Evolutionary conservation across 306 rosid genomes (phyloP).

Genomic region (Dryas drummondii): DNA sequence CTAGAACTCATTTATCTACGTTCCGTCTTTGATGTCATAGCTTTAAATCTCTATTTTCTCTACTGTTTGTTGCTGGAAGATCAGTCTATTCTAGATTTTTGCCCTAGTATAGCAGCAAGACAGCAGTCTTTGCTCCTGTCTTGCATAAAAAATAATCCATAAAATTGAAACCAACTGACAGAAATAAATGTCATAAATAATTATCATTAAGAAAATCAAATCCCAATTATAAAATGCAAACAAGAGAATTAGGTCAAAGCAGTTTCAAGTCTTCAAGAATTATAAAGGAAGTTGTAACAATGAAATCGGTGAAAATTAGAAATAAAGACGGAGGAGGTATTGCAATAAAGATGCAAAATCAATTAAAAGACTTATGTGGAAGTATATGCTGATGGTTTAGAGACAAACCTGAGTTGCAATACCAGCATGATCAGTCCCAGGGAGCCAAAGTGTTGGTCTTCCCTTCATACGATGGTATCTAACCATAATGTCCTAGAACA

Average conservation of each 20-base stretch:
- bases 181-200: background rate
- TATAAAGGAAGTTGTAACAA: conserved; percentile 13
- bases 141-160: too few relatives aligned
- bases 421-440: conserved; percentile 99
- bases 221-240: background rate
- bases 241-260: background rate
- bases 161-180: background rate
- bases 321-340: background rate
- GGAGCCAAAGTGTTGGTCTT: conserved; percentile 95
- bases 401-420: conserved; percentile 92
- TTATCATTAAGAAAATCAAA: background rate
- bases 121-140: too few relatives aligned
- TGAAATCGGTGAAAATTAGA: conserved; percentile 8
- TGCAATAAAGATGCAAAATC: conserved; percentile 13
- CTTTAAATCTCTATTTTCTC: too few relatives aligned
- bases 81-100: too few relatives aligned
- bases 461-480: conserved; percentile 96
- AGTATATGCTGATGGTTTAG: background rate
- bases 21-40: too few relatives aligned
- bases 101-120: too few relatives aligned
- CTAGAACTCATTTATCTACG: too few relatives aligned
- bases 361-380: background rate
- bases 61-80: too few relatives aligned
- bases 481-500: conserved; percentile 88
- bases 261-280: conserved; percentile 7